These are phyloP conservation scores for Acacia crassicarpa DNA, from an alignment of 306 rosid species.

Conservation along the genomic window DNA sequence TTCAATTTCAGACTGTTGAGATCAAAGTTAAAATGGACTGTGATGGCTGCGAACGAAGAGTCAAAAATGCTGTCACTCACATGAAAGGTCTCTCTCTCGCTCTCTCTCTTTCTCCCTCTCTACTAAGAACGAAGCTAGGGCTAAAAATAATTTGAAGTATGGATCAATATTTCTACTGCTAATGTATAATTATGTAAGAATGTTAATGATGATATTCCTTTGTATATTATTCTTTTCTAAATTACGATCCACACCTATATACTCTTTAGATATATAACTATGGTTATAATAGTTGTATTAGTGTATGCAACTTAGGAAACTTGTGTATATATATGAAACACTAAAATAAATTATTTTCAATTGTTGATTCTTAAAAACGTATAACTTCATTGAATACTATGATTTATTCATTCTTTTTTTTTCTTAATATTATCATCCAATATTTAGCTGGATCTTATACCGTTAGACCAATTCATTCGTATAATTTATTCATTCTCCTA, in stretches of 20 bases:
- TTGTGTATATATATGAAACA: background rate
- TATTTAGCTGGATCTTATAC: no score
- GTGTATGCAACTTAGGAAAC: background rate
- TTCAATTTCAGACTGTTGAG: constrained; percentile 62
- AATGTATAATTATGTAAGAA: background rate
- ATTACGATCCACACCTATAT: background rate
- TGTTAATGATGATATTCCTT: background rate
- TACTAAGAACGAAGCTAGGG: background rate
- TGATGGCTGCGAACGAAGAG: constrained; percentile 92
- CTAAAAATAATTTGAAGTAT: background rate
- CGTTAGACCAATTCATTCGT: no score
- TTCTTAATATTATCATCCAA: background rate
- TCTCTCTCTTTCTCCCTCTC: background rate
- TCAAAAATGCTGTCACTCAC: constrained; percentile 63
- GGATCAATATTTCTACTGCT: background rate
- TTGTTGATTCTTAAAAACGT: background rate
- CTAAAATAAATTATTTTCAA: no score
- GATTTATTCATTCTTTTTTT: no score
- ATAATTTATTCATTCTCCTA: no score
- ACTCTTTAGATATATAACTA: background rate
- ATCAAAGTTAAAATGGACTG: constrained; percentile 91
- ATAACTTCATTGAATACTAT: background rate
- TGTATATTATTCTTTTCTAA: background rate
- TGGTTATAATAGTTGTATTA: background rate
- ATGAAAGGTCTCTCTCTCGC: constrained; percentile 59